Evolutionary conservation across 768 basidiomycete species (phyloP).

Genomic region (Lentinula sp.): DNA sequence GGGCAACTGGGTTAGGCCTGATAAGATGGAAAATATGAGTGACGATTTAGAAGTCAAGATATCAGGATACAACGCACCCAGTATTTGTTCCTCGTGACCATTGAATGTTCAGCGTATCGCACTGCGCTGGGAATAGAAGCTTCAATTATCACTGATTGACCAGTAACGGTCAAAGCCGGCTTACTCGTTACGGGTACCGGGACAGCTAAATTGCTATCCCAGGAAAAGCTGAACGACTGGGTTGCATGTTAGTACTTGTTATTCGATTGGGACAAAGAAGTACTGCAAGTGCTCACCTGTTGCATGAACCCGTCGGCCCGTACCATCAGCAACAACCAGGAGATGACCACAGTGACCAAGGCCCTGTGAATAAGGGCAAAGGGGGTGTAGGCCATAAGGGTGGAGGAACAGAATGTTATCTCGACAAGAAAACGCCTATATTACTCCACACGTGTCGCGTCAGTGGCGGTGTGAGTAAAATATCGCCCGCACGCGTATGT

Average conservation of each 20-base stretch:
- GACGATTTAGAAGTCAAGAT: not conserved
- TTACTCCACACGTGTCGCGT: not conserved
- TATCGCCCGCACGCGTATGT: not conserved
- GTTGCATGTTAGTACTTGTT: not conserved
- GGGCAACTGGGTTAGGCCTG: constrained; percentile 50
- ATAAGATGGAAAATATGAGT: constrained; percentile 2
- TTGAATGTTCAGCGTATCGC: constrained; percentile 34
- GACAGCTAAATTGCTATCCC: constrained; percentile 1
- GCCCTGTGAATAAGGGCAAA: not conserved
- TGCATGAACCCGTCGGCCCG: not conserved
- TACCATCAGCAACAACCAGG: not conserved
- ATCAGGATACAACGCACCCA: constrained; percentile 24
- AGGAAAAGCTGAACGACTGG: not conserved
- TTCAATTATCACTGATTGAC: not conserved
- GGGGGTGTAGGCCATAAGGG: not conserved
- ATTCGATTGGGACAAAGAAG: not conserved
- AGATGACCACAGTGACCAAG: not conserved
- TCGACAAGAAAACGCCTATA: not conserved
- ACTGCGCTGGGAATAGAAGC: constrained; percentile 28
- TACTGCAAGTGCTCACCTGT: not conserved
- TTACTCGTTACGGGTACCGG: constrained; percentile 7
- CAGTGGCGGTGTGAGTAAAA: not conserved
- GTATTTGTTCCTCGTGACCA: constrained; percentile 33
- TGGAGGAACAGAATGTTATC: not conserved
- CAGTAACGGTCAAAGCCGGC: not conserved